These are phyloP conservation scores for Scalesia atractyloides DNA, from an alignment of 129 eudicot genomes.

Conservation along the genomic window DNA sequence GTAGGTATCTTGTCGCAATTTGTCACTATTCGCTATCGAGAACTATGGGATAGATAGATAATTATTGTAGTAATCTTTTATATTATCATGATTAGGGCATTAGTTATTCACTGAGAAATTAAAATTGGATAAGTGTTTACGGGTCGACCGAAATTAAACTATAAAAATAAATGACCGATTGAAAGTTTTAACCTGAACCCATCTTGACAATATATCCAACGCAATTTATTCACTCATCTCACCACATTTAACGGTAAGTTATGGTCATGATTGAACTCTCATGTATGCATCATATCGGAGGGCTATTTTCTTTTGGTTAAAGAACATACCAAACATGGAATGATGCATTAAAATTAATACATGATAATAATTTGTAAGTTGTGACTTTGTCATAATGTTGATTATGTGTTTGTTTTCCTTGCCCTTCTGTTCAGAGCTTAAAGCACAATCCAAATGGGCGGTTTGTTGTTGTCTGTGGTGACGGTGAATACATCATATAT, in stretches of 20 bases:
- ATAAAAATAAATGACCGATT: background rate
- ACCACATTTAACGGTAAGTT: background rate
- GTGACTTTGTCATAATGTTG: constrained; percentile 17
- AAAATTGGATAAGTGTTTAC: background rate
- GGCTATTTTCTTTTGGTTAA: constrained; percentile 12
- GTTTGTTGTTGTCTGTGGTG: constrained; percentile 97
- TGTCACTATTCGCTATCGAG: too few species aligned
- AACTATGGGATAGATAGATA: background rate
- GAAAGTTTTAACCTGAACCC: background rate
- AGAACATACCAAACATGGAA: background rate
- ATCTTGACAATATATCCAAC: background rate
- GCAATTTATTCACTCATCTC: background rate
- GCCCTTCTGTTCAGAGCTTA: constrained; percentile 54
- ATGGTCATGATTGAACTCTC: constrained; percentile 1
- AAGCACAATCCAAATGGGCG: constrained; percentile 99
- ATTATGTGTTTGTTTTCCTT: constrained; percentile 19
- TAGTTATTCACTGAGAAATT: background rate
- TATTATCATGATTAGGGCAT: background rate
- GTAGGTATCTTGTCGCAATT: too few species aligned
- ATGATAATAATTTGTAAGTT: background rate
- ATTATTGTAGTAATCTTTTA: background rate
- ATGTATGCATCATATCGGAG: background rate
- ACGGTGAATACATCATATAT: constrained; percentile 94
- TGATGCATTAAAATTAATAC: constrained; percentile 1
- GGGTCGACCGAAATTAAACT: background rate